These are phyloP conservation scores for Serendipita sp. DNA, from an alignment of 768 basidiomycete species.

Conservation along the genomic window DNA sequence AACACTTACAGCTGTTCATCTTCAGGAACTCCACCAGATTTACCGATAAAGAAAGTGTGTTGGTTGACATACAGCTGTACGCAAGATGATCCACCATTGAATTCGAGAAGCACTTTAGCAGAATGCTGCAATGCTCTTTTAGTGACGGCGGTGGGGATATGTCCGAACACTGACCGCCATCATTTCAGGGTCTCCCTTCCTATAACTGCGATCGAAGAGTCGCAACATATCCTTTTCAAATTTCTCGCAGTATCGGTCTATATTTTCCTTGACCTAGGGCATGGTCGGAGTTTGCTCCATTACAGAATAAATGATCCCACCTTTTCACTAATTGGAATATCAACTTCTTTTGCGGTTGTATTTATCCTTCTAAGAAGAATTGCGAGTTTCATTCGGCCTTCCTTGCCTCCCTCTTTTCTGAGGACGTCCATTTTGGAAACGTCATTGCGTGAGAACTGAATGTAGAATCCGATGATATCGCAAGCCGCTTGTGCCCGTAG, in stretches of 20 bases:
- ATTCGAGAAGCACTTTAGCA: conserved; percentile 89
- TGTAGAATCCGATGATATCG: conserved; percentile 86
- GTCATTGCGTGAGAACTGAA: conserved; percentile 75
- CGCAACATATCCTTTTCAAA: conserved; percentile 98
- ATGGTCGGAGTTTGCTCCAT: neutral
- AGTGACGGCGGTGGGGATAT: neutral
- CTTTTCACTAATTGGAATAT: conserved; percentile 66
- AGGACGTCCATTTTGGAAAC: conserved; percentile 56
- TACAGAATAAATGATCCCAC: conserved; percentile 24
- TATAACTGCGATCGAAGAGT: conserved; percentile 88
- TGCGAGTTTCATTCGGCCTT: conserved; percentile 78
- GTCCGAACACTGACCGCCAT: conserved; percentile 59
- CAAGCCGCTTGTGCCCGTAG: conserved; percentile 89
- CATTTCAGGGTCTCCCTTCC: conserved; percentile 96
- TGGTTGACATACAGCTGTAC: conserved; percentile 99
- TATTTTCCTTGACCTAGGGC: conserved; percentile 64
- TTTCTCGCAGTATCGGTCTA: conserved; percentile 95
- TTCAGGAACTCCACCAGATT: conserved; percentile 56
- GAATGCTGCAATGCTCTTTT: conserved; percentile 59
- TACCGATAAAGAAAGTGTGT: conserved; percentile 92
- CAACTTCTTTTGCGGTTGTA: conserved; percentile 85
- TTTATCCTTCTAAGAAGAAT: conserved; percentile 70
- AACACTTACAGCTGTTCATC: conserved; percentile 38
- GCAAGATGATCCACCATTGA: conserved; percentile 93
- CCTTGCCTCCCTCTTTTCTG: conserved; percentile 68